A percentile compares a stretch with the other conserved stretches of the same genome.
phyloP scores from a whole-genome alignment of 129 eudicot species.

The sunflower (Helianthus annuus) region DNA sequence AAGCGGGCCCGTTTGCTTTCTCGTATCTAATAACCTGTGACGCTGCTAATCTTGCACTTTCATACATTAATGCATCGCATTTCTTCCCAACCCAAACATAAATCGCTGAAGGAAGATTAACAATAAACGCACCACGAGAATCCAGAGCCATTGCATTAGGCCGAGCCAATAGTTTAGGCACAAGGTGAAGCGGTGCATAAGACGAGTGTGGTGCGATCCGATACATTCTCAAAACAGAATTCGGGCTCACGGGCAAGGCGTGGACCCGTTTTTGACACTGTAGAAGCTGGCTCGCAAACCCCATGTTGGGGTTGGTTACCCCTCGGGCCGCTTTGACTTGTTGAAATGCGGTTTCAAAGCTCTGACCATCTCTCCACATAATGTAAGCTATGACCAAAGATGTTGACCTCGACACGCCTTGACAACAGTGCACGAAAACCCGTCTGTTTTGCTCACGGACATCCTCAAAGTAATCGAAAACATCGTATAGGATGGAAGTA shows the following conservation, averaged over 20 bases:
- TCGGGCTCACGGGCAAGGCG: slow-evolving; percentile 81
- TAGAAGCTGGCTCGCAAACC: slow-evolving; percentile 89
- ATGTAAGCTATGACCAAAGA: slow-evolving; percentile 90
- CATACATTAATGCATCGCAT: slow-evolving; percentile 56
- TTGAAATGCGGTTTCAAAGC: slow-evolving; percentile 90
- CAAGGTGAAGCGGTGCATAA: slow-evolving; percentile 93
- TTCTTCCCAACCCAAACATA: slow-evolving; percentile 79
- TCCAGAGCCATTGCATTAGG: slow-evolving; percentile 60
- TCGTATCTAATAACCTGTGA: slow-evolving; percentile 78
- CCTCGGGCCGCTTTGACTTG: slow-evolving; percentile 80
- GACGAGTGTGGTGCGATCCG: slow-evolving; percentile 91
- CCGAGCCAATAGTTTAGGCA: slow-evolving; percentile 64
- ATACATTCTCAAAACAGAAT: slow-evolving; percentile 70
- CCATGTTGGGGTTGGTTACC: slow-evolving; percentile 90
- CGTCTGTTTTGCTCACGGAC: slow-evolving; percentile 77
- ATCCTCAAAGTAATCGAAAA: slow-evolving; percentile 89
- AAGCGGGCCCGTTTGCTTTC: slow-evolving; percentile 57
- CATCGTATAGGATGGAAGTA: slow-evolving; percentile 84
- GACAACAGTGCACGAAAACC: slow-evolving; percentile 89
- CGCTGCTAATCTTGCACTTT: slow-evolving; percentile 67
- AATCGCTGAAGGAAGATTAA: slow-evolving; percentile 76
- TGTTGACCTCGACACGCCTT: slow-evolving; percentile 89
- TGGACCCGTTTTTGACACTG: slow-evolving; percentile 93
- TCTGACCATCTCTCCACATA: slow-evolving; percentile 82
- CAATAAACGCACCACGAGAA: slow-evolving; percentile 90